phyloP scores from a whole-genome alignment of 1,284 basidiomycete species.

The Dichomitus squalens region DNA sequence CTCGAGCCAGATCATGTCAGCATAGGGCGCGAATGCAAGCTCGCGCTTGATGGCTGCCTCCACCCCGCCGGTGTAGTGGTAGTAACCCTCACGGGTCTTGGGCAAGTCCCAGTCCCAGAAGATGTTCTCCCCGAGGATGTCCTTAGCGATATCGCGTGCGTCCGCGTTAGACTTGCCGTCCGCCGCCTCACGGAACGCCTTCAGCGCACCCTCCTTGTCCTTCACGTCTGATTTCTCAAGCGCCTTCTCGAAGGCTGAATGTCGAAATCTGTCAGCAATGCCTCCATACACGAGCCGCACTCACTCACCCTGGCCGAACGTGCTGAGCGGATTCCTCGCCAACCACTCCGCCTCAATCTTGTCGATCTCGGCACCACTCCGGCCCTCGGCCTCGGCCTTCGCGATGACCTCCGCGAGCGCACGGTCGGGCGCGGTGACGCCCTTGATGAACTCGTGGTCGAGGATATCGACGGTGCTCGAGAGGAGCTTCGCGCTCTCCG shows the following conservation, averaged over 20 bases:
- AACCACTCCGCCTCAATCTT: slow-evolving; percentile 81
- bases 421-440: slow-evolving; percentile 57
- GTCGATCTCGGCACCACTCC: slow-evolving; percentile 73
- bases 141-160: slow-evolving; percentile 72
- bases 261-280: slow-evolving; percentile 6
- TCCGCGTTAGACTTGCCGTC: slow-evolving; percentile 75
- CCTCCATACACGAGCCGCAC: not conserved
- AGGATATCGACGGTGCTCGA: slow-evolving; percentile 81
- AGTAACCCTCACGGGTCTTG: slow-evolving; percentile 90
- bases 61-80: slow-evolving; percentile 86
- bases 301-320: slow-evolving; percentile 78
- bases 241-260: slow-evolving; percentile 61
- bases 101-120: slow-evolving; percentile 93
- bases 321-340: slow-evolving; percentile 69
- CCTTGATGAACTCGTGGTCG: slow-evolving; percentile 79
- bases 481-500: slow-evolving; percentile 87
- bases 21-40: slow-evolving; percentile 79
- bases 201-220: slow-evolving; percentile 60
- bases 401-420: slow-evolving; percentile 76
- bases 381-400: slow-evolving; percentile 73
- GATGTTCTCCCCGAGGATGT: slow-evolving; percentile 70
- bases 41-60: slow-evolving; percentile 84
- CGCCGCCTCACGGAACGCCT: slow-evolving; percentile 61
- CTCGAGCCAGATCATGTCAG: slow-evolving; percentile 89
- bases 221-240: slow-evolving; percentile 48